Percentiles rank a stretch among this genome's conserved stretches.
These are phyloP conservation scores for Zygoascus biomembranicola DNA, from an alignment of 805 yeast species.

Conservation along the genomic window DNA sequence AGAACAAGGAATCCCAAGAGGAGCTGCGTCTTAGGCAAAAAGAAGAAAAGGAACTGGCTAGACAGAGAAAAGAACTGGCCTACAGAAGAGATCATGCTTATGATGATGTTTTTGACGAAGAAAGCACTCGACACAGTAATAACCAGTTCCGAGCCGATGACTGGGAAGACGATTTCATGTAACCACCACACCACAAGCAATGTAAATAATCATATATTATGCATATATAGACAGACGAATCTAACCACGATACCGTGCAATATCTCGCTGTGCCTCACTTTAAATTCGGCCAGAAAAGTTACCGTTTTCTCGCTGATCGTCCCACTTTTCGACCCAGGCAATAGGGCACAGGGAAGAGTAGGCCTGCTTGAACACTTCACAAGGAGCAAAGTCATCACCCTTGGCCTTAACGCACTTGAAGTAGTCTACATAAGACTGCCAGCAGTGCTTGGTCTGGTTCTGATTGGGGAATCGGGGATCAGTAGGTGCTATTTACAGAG, in stretches of 20 bases:
- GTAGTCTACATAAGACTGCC: conserved; percentile 96
- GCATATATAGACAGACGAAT: background rate
- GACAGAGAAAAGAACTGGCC: conserved; percentile 23
- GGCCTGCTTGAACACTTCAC: conserved; percentile 88
- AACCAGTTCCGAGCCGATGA: conserved; percentile 44
- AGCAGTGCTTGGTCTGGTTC: conserved; percentile 98
- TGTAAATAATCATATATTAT: background rate
- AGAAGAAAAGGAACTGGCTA: conserved; percentile 31
- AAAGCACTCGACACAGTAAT: conserved; percentile 35
- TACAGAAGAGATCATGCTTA: conserved; percentile 35
- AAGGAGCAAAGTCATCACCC: conserved; percentile 98
- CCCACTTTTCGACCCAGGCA: conserved; percentile 33
- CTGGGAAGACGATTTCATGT: conserved; percentile 54
- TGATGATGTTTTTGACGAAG: conserved; percentile 43
- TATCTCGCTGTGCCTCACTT: background rate
- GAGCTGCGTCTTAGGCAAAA: conserved; percentile 33
- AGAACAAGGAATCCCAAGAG: conserved; percentile 21
- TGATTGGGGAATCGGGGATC: conserved; percentile 68
- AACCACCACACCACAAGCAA: conserved; percentile 1
- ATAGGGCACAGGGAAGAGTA: conserved; percentile 55
- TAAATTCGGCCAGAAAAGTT: conserved; percentile 39
- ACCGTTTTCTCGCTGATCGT: conserved; percentile 41
- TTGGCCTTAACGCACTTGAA: conserved; percentile 93
- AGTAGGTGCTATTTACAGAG: conserved; percentile 4
- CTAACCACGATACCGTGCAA: no score